These are phyloP conservation scores for Teunomyces aglyptinius DNA, from an alignment of 805 yeast species.

Conservation along the genomic window DNA sequence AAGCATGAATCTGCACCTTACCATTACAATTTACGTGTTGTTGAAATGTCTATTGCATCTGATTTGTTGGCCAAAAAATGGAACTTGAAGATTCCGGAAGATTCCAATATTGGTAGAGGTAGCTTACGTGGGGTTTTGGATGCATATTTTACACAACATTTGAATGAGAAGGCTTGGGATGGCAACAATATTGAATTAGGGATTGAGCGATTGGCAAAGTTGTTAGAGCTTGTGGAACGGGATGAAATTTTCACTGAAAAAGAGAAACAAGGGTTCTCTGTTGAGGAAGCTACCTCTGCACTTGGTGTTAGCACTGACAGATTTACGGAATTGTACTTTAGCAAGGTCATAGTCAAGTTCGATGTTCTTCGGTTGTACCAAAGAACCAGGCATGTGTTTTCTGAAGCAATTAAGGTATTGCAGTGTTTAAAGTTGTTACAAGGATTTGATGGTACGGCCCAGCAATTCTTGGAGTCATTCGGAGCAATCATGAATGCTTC, in stretches of 20 bases:
- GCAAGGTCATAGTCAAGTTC: constrained; percentile 56
- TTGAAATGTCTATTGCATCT: constrained; percentile 69
- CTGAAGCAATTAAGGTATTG: constrained; percentile 60
- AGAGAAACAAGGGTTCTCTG: constrained; percentile 48
- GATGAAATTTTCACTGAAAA: constrained; percentile 28
- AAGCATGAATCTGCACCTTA: constrained; percentile 69
- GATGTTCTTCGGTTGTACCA: constrained; percentile 53
- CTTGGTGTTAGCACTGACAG: constrained; percentile 43
- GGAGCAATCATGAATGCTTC: constrained; percentile 61
- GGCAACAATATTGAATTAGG: constrained; percentile 45
- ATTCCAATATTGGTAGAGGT: constrained; percentile 55
- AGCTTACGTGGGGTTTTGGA: constrained; percentile 66
- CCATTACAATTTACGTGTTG: constrained; percentile 69
- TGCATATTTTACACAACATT: constrained; percentile 37
- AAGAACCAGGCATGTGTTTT: constrained; percentile 61
- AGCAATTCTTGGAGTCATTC: constrained; percentile 38
- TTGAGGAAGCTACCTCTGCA: constrained; percentile 44
- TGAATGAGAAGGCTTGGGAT: constrained; percentile 39
- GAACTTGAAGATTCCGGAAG: constrained; percentile 41
- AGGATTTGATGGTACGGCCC: constrained; percentile 8
- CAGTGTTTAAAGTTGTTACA: constrained; percentile 44
- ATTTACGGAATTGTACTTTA: constrained; percentile 44
- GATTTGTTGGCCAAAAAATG: constrained; percentile 52
- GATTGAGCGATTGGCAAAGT: constrained; percentile 33
- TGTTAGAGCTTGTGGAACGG: constrained; percentile 44